phyloP scores from a whole-genome alignment of 805 yeast genomes.

The Hermanozyma aechmeae region DNA sequence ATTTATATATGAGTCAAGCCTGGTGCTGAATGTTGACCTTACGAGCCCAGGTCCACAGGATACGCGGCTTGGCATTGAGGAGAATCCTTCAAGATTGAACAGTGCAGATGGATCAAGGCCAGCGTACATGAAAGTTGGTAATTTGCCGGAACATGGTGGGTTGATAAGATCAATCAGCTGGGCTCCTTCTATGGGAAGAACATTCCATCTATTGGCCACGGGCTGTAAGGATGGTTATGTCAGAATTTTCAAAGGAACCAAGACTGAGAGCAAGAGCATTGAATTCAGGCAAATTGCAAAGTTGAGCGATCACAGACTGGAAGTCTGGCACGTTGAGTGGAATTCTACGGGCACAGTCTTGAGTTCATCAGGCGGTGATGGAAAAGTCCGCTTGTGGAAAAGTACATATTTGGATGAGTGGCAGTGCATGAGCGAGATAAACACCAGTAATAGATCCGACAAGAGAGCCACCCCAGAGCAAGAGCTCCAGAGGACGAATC shows the following conservation, averaged over 20 bases:
- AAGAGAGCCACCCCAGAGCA: no score
- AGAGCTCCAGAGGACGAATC: no score
- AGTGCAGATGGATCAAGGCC: no score
- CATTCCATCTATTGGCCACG: constrained; percentile 82
- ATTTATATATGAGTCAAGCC: no score
- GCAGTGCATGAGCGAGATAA: constrained; percentile 77
- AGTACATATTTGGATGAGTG: constrained; percentile 77
- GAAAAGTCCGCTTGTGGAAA: constrained; percentile 86
- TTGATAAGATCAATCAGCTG: constrained; percentile 82
- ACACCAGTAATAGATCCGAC: constrained; percentile 12
- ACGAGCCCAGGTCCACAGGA: no score
- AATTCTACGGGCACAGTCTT: constrained; percentile 86
- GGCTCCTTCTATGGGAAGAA: constrained; percentile 96
- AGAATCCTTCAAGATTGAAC: no score
- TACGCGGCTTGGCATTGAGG: no score
- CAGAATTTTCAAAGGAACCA: constrained; percentile 64
- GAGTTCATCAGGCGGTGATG: constrained; percentile 94
- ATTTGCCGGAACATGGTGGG: constrained; percentile 77
- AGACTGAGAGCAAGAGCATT: constrained; percentile 23
- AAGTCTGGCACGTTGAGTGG: constrained; percentile 97
- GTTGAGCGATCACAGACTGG: constrained; percentile 70
- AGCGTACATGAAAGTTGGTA: constrained; percentile 47
- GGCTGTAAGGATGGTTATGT: constrained; percentile 94
- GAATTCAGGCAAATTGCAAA: constrained; percentile 44
- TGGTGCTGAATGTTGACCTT: no score